Percentiles rank a stretch among this genome's conserved stretches.
Evolutionary conservation across 2,329 filamentous ascomycete genomes (phyloP).

Genomic region (Raffaelea albimanens): DNA sequence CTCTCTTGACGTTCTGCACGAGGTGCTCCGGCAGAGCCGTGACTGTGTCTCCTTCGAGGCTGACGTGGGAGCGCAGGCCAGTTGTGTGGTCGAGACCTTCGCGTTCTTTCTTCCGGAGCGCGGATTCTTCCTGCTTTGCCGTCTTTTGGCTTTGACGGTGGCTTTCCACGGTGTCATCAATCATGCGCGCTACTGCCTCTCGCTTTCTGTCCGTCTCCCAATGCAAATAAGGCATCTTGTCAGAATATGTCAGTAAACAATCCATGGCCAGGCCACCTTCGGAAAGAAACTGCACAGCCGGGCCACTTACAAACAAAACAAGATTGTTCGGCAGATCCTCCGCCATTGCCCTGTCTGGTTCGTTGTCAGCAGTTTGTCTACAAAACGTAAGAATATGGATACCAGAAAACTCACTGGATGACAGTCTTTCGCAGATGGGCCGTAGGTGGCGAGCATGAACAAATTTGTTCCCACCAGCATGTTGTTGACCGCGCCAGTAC

Average conservation of each 20-base stretch:
- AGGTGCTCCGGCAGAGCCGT: not conserved
- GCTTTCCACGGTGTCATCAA: slow-evolving; percentile 13
- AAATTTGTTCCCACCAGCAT: slow-evolving; percentile 13
- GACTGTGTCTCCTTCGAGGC: not conserved
- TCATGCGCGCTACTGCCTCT: slow-evolving; percentile 17
- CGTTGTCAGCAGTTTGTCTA: no score
- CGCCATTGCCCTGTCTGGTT: not conserved
- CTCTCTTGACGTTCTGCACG: slow-evolving; percentile 11
- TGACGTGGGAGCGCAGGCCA: not conserved
- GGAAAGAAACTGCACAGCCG: not conserved
- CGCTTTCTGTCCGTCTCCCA: slow-evolving; percentile 29
- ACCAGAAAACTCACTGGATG: slow-evolving; percentile 19
- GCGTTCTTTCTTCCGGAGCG: slow-evolving; percentile 2
- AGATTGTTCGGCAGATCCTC: slow-evolving; percentile 14
- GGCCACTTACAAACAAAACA: slow-evolving; percentile 20
- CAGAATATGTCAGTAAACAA: not conserved
- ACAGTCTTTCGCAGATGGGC: slow-evolving; percentile 22
- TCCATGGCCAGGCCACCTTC: no score
- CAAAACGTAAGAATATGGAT: no score
- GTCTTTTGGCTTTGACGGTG: not conserved
- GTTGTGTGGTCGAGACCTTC: not conserved
- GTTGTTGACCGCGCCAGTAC: slow-evolving; percentile 25
- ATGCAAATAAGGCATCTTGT: slow-evolving; percentile 30
- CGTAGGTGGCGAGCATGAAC: slow-evolving; percentile 27
- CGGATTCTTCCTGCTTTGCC: slow-evolving; percentile 4